Evolutionary conservation across 2,329 filamentous ascomycete species (phyloP), one percentile per base, ranked within the genome.

Genomic region (Fusarium verrucosum): DNA sequence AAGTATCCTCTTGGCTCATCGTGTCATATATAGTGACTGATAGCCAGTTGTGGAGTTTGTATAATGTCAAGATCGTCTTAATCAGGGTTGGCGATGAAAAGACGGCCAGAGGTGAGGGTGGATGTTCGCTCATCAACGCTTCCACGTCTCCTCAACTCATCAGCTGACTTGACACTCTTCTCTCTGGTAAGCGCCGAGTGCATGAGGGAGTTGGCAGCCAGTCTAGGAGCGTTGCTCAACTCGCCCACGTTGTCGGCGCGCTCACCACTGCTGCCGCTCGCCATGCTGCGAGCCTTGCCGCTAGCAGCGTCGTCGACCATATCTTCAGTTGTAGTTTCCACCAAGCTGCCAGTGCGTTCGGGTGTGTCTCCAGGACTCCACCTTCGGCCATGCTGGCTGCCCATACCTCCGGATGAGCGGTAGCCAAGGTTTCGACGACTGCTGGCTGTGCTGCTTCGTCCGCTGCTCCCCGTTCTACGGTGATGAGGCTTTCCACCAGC

Each of bases 21-120:
- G 46, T 69, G 47, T 57, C 35, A 56, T 61, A 46, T 44, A 53
- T 50, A 44, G 56, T 52, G 36, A 42, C 52, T 53, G 20, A 32
- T 58, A 44, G 47, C 45, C 51, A 50, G 32, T 35, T 44, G 22
- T 52, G 55, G 30, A 40, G 47, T 41, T 35, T 41, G 45, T 47
- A 19, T 35, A 13, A 40, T 50, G 23, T 47, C n/a, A 46, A 46
- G 41, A 57, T 45, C 23, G 22, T 41, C 23, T 60, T 78, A 85
- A 76, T 95, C 92, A 17, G 92, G 92, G 77, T 96, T 96, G 70
- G 92, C 92, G 73, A 96, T 93, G 76, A 91, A 95, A 57, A 96
- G 83, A 62, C 92, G 85, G 44, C 88, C 88, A 25, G 86, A 84
- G 19, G 85, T 87, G 75, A 95, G 89, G 2, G 91, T 94, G 77